Conservation (phyloP, 768 basidiomycete species). For the Panaeolus papilionaceus region DNA sequence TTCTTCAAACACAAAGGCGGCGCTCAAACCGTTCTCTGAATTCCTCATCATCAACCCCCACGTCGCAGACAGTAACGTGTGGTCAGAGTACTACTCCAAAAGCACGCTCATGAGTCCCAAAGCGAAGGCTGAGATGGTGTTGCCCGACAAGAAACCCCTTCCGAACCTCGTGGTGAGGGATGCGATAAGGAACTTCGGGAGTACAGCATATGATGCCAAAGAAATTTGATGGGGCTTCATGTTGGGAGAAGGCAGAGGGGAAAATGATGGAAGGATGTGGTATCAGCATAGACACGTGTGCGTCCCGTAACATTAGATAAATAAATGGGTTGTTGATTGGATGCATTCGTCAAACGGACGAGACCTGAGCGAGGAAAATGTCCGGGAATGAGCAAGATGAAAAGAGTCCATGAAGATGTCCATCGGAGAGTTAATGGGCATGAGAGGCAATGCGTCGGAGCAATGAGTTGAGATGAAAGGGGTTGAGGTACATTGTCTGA, state of each 20-base stretch:
- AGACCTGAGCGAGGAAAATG: no score
- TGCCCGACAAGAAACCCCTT: slow-evolving; percentile 51
- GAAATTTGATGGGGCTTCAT: background rate
- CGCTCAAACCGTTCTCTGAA: slow-evolving; percentile 38
- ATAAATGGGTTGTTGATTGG: no score
- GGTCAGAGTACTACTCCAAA: slow-evolving; percentile 50
- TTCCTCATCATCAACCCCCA: slow-evolving; percentile 49
- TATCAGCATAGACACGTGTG: background rate
- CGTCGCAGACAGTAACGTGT: slow-evolving; percentile 46
- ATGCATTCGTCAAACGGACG: no score
- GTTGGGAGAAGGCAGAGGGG: no score
- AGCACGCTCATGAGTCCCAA: slow-evolving; percentile 48
- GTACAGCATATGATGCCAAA: background rate
- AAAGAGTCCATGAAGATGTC: background rate
- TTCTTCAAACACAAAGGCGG: slow-evolving; percentile 15
- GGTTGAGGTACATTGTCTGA: background rate
- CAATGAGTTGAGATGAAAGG: background rate
- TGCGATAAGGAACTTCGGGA: background rate
- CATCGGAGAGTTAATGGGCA: background rate
- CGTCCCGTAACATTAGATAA: no score
- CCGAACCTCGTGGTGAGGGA: slow-evolving; percentile 37
- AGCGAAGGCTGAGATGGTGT: slow-evolving; percentile 47
- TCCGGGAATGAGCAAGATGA: no score
- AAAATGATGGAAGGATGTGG: no score
- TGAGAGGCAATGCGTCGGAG: background rate